Evolutionary conservation across 768 basidiomycete genomes (phyloP), one percentile per base, ranked within the genome.

Genomic region (Leccinum uliginosum): DNA sequence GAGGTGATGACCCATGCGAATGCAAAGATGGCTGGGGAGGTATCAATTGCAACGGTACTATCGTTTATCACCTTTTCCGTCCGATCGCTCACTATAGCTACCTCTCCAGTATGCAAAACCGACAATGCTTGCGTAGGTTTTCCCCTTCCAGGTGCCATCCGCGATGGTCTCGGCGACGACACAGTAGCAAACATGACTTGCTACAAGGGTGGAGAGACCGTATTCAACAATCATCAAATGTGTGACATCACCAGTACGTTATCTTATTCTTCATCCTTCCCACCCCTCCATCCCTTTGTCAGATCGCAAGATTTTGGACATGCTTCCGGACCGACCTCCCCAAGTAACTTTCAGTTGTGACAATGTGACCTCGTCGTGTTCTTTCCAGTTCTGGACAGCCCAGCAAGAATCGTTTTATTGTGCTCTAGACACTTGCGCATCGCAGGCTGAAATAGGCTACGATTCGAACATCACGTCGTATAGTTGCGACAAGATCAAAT

Each of bases 351-450:
- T 99, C 72, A 87, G 89, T 61, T 99, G 97, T 74, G 85, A 91
- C 56, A 80, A 75, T 19, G 57, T 68, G 2, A 75, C 79, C 12
- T 74, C 75, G 4, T 83, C 83, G 1, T 99, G 97, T 69, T 83
- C 85, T 23, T 99, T 99, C 80, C 95, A 99, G 73, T 99, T 99
- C 76, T 99, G 97, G 97, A 92, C 93, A 9, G 93, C 89, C 6
- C 79, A 90, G 64, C 81, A 93, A 55, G 96, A 99, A 70, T 95
- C 93, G 0, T 98, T 99, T 73, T 98, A 97, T 73, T 99, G 97
- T 73, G 83, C 83, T 10, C 79, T 99, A 53, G 79, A 89, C 44
- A 69, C 80, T 17, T 98, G 97, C 68, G 70, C 66, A 3, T 83
- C 83, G 6, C 67, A 68, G 6, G 55, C 73, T 53, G 69, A 70